Base-by-base conservation (phyloP, 2,329 filamentous ascomycete species). In the Tetracladium maxilliforme region DNA sequence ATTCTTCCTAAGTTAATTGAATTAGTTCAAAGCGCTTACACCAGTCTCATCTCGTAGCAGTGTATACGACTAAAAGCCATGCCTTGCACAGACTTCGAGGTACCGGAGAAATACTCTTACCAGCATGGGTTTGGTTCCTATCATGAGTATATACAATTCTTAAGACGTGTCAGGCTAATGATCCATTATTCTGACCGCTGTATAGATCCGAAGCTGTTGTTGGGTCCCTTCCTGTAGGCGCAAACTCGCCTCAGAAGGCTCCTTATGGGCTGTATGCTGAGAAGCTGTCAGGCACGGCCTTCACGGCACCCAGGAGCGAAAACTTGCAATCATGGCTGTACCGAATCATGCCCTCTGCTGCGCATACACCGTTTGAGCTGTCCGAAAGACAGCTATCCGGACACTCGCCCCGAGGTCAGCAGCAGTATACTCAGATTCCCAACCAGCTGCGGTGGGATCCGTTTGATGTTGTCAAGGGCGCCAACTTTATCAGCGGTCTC, bases 381-480 rank as follows among this genome's bases (percentile, higher is more conserved):
- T 46, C 57, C 16, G 51, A 61, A 32, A 26, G 13, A 9, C 22
- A 14, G 20, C 22, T 18, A n/a, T 21, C 58, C 21, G 57, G 60
- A 33, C 57, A 42, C 51, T 53, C 30, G 51, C 52, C 37, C 58
- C 61, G 32, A 51, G 48, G 13, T 28, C 17, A 45, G 47, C 33
- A 51, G 56, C 34, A 67, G 66, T 41, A 62, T 82, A 36, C 70
- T 38, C 73, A 81, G 38, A 76, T 84, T 25, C 81, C 81, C 5
- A 84, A 86, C 42, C 79, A 87, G 48, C 58, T 87, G 16, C 68
- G 79, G 36, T 90, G 81, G 81, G 72, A 80, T 36, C 74, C 71
- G 12, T 51, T 43, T 41, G 58, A 3, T n/a, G n/a, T n/a, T n/a
- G n/a, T n/a, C n/a, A n/a, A n/a, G n/a, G n/a, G n/a, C n/a, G 47